Base-by-base conservation (phyloP, 2,329 filamentous ascomycete genomes). In the Emmonsiellopsis sp. region DNA sequence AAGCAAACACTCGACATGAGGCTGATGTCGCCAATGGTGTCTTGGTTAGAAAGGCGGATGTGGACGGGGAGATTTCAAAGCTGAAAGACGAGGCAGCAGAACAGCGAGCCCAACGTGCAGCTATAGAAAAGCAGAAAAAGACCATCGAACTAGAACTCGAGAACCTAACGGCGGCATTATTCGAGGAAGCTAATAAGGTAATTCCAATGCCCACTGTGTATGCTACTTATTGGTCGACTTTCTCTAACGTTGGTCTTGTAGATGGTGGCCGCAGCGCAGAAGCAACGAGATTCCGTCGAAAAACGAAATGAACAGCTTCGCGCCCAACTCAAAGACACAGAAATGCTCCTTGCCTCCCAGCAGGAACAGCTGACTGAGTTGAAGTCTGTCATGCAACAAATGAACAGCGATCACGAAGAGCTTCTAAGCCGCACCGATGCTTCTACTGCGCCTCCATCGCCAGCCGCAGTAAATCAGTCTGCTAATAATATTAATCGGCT, bases 121-220 rank as follows among this genome's bases (percentile, higher is more conserved):
- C 83, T 45, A 80, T 80, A 9, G 86, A 91, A 64, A 84, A 82
- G 67, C 87, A 88, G 53, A 95, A 93, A 75, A 88, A 86, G 69
- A 84, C 84, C 58, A 95, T 96, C 33, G 93, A 98, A 68, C 84
- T 87, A 61, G 93, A 98, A 70, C 74, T 98, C 45, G 93, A 97
- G 71, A 88, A 83, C 51, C 71, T 98, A 58, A 97, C 93, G 0
- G 84, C 89, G 1, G 90, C 89, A 32, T 78, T 98, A n/a, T 98
- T 98, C 58, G 90, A 97, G 66, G 92, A 98, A 75, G 93, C 93
- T 49, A 97, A 98, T 73, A 91, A 87, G 70, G 81, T 84, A 67
- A 39, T 36, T 43, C 9, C 14, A 17, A 14, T 33, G 21, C 31
- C 36, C 40, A 13, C 10, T 9, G n/a, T 21, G 37, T 10, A n/a